Evolutionary conservation across 2,329 filamentous ascomycete genomes (phyloP), one percentile per base, ranked within the genome.

Genomic region (Furcasterigmium furcatum): DNA sequence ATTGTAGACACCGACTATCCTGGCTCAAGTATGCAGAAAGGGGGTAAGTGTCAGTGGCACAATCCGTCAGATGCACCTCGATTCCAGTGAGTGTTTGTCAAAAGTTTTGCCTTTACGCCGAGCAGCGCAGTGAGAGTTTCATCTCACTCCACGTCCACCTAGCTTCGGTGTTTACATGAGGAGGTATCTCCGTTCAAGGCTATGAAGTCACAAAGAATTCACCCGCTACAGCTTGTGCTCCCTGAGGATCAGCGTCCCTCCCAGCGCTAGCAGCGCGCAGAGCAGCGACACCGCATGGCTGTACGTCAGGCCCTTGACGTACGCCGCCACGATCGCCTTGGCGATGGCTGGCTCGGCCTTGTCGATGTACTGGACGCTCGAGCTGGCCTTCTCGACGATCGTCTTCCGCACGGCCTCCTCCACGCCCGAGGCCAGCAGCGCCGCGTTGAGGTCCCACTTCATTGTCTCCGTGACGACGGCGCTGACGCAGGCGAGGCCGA

Each of bases 401-500:
- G 12, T 36, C 18, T 12, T 36, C 27, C 40, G 18, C 18, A 27
- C 40, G 2, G 27, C 19, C 8, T 34, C 19, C 6, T n/a, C 29
- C 18, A 42, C 9, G 4, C 40, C 40, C n/a, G 30, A 21, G 3
- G 19, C 40, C 10, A 20, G 25, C 19, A 42, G 40, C 16, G 18
- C 8, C 29, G 40, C 32, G 12, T 42, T 32, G 4, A 39, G 36
- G 14, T 39, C 22, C 35, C 39, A 42, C 47, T 46, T 43, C 27
- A 55, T 45, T 9, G 48, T 48, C 27, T 46, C 46, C 19, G 43
- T 52, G 51, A 64, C 63, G 1, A 60, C 56, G 3, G 66, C 63
- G 41, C 66, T 70, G 0, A 63, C 58, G n/a, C 58, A 54, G 0
- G 66, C 62, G 14, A 72, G 51, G 0, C 69, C 68, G 4, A 68